A percentile compares a stretch with the other conserved stretches of the same genome.
Evolutionary conservation across 2,329 filamentous ascomycete species (phyloP).

Genomic region (Aspergillus calidoustus): DNA sequence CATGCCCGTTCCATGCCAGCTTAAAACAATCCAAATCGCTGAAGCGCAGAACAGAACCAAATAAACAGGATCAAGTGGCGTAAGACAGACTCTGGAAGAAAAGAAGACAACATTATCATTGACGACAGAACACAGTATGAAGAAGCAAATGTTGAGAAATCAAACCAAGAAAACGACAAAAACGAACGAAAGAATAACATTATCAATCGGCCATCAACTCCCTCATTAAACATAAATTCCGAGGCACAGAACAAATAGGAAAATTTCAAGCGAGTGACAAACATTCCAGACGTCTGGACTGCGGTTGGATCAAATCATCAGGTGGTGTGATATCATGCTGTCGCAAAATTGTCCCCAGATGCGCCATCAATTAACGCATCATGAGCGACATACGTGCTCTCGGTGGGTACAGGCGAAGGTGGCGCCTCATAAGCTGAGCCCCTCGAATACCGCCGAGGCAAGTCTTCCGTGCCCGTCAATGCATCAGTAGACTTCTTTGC

Average conservation of each 20-base stretch:
- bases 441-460: slow-evolving; percentile 21
- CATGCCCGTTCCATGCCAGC: not conserved
- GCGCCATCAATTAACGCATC: slow-evolving; percentile 13
- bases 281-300: not conserved
- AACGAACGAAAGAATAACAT: slow-evolving; percentile 8
- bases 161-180: not conserved
- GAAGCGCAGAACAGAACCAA: slow-evolving; percentile 9
- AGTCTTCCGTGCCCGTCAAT: slow-evolving; percentile 15
- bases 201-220: not conserved
- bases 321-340: not conserved
- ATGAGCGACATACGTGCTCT: slow-evolving; percentile 1
- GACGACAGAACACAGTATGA: slow-evolving; percentile 5
- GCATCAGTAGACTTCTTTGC: slow-evolving; percentile 35
- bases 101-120: not conserved
- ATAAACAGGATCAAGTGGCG: not conserved
- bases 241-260: not conserved
- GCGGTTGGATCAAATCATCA: not conserved
- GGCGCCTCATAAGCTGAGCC: slow-evolving; percentile 20
- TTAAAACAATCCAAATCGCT: slow-evolving; percentile 4
- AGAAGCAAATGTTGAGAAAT: not conserved
- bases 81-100: slow-evolving; percentile 15
- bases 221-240: not conserved
- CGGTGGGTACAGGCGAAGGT: slow-evolving; percentile 4
- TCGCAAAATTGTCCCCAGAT: slow-evolving; percentile 8
- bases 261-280: not conserved